Conservation (phyloP, 371 early-diverging fungal genomes). For the Circinella umbellata region DNA sequence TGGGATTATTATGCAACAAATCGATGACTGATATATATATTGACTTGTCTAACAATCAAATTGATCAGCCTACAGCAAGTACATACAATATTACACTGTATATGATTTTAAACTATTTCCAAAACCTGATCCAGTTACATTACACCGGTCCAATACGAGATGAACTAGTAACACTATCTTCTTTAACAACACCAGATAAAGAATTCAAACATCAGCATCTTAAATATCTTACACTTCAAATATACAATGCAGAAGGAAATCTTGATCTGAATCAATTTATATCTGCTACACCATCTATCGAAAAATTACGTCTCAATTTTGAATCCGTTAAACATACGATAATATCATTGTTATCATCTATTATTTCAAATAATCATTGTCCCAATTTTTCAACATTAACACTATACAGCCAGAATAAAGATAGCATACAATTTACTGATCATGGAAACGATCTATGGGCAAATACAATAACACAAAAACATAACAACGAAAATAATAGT, state of each 20-base stretch:
- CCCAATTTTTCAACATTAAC: not conserved
- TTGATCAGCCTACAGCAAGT: not conserved
- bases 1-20: not conserved
- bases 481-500: not conserved
- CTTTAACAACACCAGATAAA: not conserved
- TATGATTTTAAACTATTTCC: not conserved
- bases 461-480: not conserved
- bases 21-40: not conserved
- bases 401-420: not conserved
- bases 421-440: not conserved
- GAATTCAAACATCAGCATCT: not conserved
- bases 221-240: not conserved
- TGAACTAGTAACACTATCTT: not conserved
- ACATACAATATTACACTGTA: not conserved
- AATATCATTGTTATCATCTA: not conserved
- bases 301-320: not conserved
- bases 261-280: not conserved
- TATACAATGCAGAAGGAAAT: not conserved
- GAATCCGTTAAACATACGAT: not conserved
- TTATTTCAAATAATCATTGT: not conserved
- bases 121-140: not conserved
- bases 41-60: not conserved
- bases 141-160: not conserved
- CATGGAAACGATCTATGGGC: not conserved
- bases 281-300: not conserved